phyloP scores from a whole-genome alignment of 2,329 filamentous ascomycete genomes.

The Periconia digitata region DNA sequence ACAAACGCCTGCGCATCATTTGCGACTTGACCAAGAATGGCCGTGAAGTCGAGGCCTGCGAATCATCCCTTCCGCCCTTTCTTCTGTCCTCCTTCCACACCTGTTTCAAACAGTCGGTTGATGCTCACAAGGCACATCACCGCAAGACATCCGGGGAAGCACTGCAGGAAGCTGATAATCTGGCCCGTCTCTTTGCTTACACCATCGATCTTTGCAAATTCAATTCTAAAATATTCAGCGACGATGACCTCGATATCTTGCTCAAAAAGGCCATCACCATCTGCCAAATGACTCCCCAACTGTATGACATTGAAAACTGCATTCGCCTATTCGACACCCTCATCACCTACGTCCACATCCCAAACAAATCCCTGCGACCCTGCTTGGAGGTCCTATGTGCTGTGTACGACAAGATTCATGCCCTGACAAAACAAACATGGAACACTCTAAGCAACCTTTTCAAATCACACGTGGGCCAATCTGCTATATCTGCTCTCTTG shows the following conservation, averaged over 20 bases:
- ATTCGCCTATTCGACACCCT: constrained; percentile 70
- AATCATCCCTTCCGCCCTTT: constrained; percentile 37
- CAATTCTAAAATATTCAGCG: constrained; percentile 69
- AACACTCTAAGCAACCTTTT: constrained; percentile 70
- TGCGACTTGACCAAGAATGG: constrained; percentile 40
- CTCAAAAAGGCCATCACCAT: constrained; percentile 66
- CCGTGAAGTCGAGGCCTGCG: constrained; percentile 42
- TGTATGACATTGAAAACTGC: constrained; percentile 66
- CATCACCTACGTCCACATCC: constrained; percentile 72
- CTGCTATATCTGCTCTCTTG: constrained; percentile 66
- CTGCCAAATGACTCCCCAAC: constrained; percentile 66
- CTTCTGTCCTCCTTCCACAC: constrained; percentile 33
- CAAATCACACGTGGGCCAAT: constrained; percentile 72
- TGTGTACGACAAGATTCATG: constrained; percentile 67
- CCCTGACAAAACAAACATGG: constrained; percentile 67
- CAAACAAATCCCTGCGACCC: constrained; percentile 61
- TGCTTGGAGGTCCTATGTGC: constrained; percentile 73
- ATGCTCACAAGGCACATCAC: constrained; percentile 20
- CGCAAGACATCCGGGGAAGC: constrained; percentile 27
- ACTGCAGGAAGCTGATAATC: constrained; percentile 29
- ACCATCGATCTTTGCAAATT: constrained; percentile 73
- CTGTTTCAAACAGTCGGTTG: constrained; percentile 36
- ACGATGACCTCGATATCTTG: constrained; percentile 61
- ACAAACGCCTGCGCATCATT: constrained; percentile 38
- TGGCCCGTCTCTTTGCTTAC: constrained; percentile 66